Conservation (phyloP, 345 rosid species). For the Chamaenerion angustifolium region DNA sequence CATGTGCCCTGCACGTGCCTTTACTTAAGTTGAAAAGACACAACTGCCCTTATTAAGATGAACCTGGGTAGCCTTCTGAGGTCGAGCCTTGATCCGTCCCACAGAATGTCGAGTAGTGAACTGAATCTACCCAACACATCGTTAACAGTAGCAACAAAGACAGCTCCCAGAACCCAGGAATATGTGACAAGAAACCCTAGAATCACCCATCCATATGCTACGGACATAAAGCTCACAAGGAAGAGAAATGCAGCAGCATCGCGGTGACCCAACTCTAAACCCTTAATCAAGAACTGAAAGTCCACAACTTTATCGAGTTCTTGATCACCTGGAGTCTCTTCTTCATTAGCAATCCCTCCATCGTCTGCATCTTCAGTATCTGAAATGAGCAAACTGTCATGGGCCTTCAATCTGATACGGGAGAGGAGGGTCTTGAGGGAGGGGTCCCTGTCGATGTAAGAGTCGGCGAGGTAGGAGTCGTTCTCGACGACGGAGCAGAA, state of each 20-base stretch:
- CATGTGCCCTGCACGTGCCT: no score
- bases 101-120: slow-evolving; percentile 37
- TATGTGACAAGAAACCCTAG: slow-evolving; percentile 72
- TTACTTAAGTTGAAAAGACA: no score
- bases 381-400: slow-evolving; percentile 5
- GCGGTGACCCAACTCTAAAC: slow-evolving; percentile 54
- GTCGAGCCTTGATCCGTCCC: slow-evolving; percentile 73
- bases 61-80: slow-evolving; percentile 69
- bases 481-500: slow-evolving; percentile 71
- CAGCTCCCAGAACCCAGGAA: slow-evolving; percentile 64
- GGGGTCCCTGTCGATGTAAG: slow-evolving; percentile 78
- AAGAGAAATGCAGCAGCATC: slow-evolving; percentile 62
- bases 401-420: slow-evolving; percentile 40
- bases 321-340: slow-evolving; percentile 16
- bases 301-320: slow-evolving; percentile 37
- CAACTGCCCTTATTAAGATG: no score
- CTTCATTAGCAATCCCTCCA: slow-evolving; percentile 10
- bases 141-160: slow-evolving; percentile 53
- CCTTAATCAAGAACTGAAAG: slow-evolving; percentile 47
- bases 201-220: slow-evolving; percentile 91
- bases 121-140: slow-evolving; percentile 48
- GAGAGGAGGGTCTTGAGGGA: slow-evolving; percentile 72
- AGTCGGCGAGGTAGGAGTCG: slow-evolving; percentile 43
- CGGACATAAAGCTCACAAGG: slow-evolving; percentile 60
- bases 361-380: slow-evolving; percentile 3